Evolutionary conservation across 2,329 filamentous ascomycete genomes (phyloP), one percentile per base, ranked within the genome.

Genomic region (Fusarium citri): DNA sequence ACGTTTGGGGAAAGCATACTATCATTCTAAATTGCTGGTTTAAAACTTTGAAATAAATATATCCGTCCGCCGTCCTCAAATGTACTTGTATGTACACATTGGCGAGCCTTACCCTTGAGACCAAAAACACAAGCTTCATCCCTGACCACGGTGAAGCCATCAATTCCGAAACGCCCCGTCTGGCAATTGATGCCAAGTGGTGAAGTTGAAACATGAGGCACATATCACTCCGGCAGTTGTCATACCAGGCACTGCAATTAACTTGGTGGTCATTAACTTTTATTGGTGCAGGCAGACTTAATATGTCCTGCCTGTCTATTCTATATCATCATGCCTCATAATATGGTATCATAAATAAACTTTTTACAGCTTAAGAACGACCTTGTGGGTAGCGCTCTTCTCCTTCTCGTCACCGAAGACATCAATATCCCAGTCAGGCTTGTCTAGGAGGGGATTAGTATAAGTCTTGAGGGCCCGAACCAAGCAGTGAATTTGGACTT

Each of bases 351-450:
- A 62, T 64, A 69, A 69, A 53, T 16, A 42, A 69, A 67, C 26
- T 47, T 8, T 51, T 42, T 69, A 71, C 40, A 71, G 41, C 68
- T 79, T 79, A 54, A 77, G 63, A 55, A 85, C 77, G 41, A 87
- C 82, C 78, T 86, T 80, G 78, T 86, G 80, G 30, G 74, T 76
- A 60, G 86, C 84, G 10, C 72, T 59, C 79, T 84, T 81, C 81
- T 89, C 87, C 71, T 82, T 82, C 48, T 83, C 81, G 64, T 88
- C 86, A 61, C 79, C 77, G 69, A 87, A 89, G 75, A 88, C 81
- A 78, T 89, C 80, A 66, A 89, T 83, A 66, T 86, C 79, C 87
- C 87, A 89, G 67, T 82, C 81, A 41, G 85, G 85, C 66, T 80
- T 80, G 77, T 87, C 82, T 84, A 5, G 46, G 26, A 57, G 2